These are phyloP conservation scores for Tetracladium marchalianum DNA, from an alignment of 495 filamentous ascomycete genomes.

Conservation along the genomic window DNA sequence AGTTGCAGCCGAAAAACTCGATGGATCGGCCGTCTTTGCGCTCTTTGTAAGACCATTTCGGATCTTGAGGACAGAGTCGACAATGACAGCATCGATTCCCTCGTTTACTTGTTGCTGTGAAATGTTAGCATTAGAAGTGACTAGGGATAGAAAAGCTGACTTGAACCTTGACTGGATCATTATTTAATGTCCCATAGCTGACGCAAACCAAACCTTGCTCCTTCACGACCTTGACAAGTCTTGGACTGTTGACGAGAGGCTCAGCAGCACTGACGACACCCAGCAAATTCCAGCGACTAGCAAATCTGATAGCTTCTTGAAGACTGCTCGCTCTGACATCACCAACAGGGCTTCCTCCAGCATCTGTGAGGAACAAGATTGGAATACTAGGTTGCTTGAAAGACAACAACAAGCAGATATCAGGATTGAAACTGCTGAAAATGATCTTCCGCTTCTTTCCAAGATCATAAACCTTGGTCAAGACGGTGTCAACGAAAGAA, in stretches of 20 bases:
- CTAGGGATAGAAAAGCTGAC: conserved; percentile 35
- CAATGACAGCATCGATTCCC: conserved; percentile 95
- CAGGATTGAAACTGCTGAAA: conserved; percentile 94
- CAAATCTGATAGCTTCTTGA: conserved; percentile 92
- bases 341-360: conserved; percentile 56
- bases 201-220: conserved; percentile 90
- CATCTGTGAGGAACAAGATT: conserved; percentile 88
- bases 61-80: conserved; percentile 83
- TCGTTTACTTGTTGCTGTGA: conserved; percentile 77
- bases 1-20: no score
- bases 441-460: conserved; percentile 72
- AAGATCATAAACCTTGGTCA: conserved; percentile 74
- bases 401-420: conserved; percentile 84
- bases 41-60: conserved; percentile 36
- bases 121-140: not conserved
- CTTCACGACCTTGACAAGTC: conserved; percentile 94
- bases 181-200: conserved; percentile 86
- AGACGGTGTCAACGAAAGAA: conserved; percentile 88
- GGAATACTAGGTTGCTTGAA: conserved; percentile 96
- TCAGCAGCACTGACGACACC: conserved; percentile 81
- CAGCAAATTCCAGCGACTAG: conserved; percentile 84
- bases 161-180: conserved; percentile 74
- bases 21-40: conserved; percentile 1
- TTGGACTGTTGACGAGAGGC: conserved; percentile 75
- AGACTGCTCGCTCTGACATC: conserved; percentile 88